Base-by-base conservation (phyloP, 441 rosid species). In the Syzygium malaccense region DNA sequence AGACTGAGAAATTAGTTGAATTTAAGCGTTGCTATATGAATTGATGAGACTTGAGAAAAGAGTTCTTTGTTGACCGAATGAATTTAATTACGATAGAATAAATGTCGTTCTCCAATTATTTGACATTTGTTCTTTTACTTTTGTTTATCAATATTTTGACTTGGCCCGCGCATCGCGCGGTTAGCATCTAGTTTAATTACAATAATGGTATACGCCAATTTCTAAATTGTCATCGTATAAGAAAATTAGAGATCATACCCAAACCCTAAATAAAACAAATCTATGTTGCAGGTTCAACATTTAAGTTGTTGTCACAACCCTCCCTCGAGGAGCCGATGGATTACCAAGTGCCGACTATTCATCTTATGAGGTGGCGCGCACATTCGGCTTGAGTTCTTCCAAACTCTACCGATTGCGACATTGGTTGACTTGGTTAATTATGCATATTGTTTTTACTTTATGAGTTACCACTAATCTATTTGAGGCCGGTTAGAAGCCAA, bases 371-470 rank as follows among this genome's bases (percentile, higher is more conserved):
- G 25, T 6, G 25, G 15, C 6, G 9, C 1, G 0, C 0, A 18
- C 3, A 10, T 3, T 3, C 20, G 12, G 26, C 60, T 57, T 23
- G 62, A 57, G 6, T 2, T 25, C 62, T 57, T 28, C 26, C 2
- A 57, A 57, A 57, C 26, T 57, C 62, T 25, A 1, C 6, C 0
- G 0, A 25, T 4, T 0, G 13, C 1, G 10, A 25, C 2, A 3
- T 58, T 57, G n/a, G 28, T 57, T 0, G 3, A 57, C n/a, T 25
- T 26, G 11, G 1, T 57, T 4, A 57, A 4, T 57, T 57, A 25
- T 12, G 62, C 6, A 57, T 11, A 4, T 57, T 57, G 2, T 57
- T 57, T 26, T 57, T 57, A 57, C 7, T 57, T 25, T 57, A 57
- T 0, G 6, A 57, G 26, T 25, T 57, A 14, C 6, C 62, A 57